Evolutionary conservation across 2,329 filamentous ascomycete species (phyloP).

Genomic region (Fusarium albidum): DNA sequence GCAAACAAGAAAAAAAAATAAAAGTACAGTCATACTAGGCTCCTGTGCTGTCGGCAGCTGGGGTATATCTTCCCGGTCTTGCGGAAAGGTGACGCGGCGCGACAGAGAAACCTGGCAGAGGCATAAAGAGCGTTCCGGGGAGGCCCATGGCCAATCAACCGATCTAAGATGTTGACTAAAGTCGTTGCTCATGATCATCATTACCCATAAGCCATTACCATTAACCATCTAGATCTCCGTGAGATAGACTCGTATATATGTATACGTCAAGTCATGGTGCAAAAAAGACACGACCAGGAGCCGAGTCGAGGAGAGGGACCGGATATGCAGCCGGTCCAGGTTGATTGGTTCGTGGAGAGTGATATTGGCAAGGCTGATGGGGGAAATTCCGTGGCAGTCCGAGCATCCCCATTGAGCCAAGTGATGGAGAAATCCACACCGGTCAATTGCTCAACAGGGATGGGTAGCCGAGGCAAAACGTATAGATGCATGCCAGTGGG

Average conservation of each 20-base stretch:
- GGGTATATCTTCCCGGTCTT: slow-evolving; percentile 22
- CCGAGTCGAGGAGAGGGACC: slow-evolving; percentile 13
- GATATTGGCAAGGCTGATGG: slow-evolving; percentile 24
- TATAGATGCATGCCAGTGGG: slow-evolving; percentile 38
- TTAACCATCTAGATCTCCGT: slow-evolving; percentile 15
- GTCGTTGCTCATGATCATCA: slow-evolving; percentile 24
- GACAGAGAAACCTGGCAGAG: slow-evolving; percentile 17
- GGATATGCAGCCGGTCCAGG: slow-evolving; percentile 6
- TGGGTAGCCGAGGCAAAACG: slow-evolving; percentile 33
- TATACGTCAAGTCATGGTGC: slow-evolving; percentile 18
- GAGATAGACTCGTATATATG: slow-evolving; percentile 11
- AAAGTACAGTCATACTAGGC: slow-evolving; percentile 26
- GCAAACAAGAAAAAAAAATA: slow-evolving; percentile 10
- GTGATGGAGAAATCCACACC: background rate
- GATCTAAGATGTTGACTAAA: slow-evolving; percentile 16
- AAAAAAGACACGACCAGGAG: slow-evolving; percentile 12
- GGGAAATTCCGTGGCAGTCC: slow-evolving; percentile 21
- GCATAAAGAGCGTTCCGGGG: background rate
- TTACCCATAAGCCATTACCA: slow-evolving; percentile 29
- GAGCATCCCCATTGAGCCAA: slow-evolving; percentile 7
- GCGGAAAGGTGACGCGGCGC: slow-evolving; percentile 12
- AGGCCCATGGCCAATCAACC: slow-evolving; percentile 6
- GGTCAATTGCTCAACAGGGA: slow-evolving; percentile 2
- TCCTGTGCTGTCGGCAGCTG: slow-evolving; percentile 10
- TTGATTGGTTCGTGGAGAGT: slow-evolving; percentile 11